Conservation (phyloP, 192 early-diverging fungal genomes). For the Mortierella antarctica region DNA sequence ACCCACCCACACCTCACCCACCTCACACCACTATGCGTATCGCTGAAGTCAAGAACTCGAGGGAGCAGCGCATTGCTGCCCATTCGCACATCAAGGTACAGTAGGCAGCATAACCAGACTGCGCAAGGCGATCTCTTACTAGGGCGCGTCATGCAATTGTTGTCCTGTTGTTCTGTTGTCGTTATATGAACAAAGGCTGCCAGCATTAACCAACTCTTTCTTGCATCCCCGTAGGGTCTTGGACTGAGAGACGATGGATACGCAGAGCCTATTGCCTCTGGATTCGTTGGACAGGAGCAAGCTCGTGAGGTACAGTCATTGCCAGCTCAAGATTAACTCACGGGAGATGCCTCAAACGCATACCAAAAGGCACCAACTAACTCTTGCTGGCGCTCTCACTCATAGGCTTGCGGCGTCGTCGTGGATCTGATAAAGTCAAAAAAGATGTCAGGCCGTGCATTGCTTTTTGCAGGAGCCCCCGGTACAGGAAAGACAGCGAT, state of each 20-base stretch:
- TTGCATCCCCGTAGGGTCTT: conserved; percentile 58
- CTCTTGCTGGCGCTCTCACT: neutral
- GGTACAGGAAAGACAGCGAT: conserved; percentile 99
- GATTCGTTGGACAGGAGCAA: conserved; percentile 97
- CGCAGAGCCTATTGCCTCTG: conserved; percentile 87
- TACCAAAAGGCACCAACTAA: too few relatives aligned
- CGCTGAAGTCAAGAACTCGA: conserved; percentile 89
- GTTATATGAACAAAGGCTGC: neutral
- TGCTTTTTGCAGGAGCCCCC: conserved; percentile 95
- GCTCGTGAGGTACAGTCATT: conserved; percentile 85
- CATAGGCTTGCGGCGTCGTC: conserved; percentile 89
- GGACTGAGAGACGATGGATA: conserved; percentile 89
- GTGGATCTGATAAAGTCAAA: conserved; percentile 95
- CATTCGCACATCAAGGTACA: conserved; percentile 96
- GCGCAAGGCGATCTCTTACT: too few relatives aligned
- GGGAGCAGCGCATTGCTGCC: conserved; percentile 94
- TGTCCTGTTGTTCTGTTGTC: neutral
- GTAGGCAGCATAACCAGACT: neutral
- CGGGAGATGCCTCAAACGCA: too few relatives aligned
- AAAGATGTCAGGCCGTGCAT: conserved; percentile 97
- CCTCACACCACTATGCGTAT: conserved; percentile 79
- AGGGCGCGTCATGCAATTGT: neutral
- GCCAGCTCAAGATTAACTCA: neutral
- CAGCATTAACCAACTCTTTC: conserved; percentile 6
- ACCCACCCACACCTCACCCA: neutral